Evolutionary conservation across 1,284 basidiomycete species (phyloP), one percentile per base, ranked within the genome.

Genomic region (Cutaneotrichosporon mucoides): DNA sequence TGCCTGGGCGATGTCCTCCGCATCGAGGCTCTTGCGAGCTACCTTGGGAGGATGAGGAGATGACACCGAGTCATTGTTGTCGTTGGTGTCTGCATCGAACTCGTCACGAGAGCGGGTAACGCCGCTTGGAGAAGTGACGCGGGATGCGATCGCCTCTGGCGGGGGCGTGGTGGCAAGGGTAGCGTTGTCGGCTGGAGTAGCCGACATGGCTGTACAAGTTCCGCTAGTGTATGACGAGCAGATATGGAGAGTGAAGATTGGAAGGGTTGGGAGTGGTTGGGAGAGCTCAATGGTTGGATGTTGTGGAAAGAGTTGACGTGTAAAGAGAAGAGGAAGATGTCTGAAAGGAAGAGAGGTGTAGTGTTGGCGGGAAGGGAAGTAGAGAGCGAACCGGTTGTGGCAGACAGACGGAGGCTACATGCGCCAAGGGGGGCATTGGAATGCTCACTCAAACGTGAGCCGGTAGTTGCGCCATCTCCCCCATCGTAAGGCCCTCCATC

Each of bases 51-150:
- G 50, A 16, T 49, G 56, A 5, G 59, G 59, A 3, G 55, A 55
- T 7, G 49, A 44, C 1, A 35, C 50, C 3, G 38, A 40, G 15
- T 48, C 59, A 15, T 53, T 50, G 34, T 53, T 50, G 49, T 47
- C 60, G 38, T 36, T 44, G 36, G 52, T 56, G 34, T 49, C 46
- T 24, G 24, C 24, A 41, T 64, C 62, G 33, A 58, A 58, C n/a
- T 55, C 55, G 38, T 57, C 57, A 41, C 63, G 44, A 24, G 55
- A 55, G 48, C 63, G 59, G 40, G 47, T 57, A 8, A 51, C 38
- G 6, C 49, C 50, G 38, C 33, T 43, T 37, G 16, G 6, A 11
- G 41, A 8, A 24, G 35, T 11, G 45, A 24, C 35, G 43, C 44
- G 16, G 9, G 33, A 10, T 9, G 44, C 8, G 12, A 45, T 16